Base-by-base conservation (phyloP, 768 basidiomycete genomes). In the Tephrocybe sp. region DNA sequence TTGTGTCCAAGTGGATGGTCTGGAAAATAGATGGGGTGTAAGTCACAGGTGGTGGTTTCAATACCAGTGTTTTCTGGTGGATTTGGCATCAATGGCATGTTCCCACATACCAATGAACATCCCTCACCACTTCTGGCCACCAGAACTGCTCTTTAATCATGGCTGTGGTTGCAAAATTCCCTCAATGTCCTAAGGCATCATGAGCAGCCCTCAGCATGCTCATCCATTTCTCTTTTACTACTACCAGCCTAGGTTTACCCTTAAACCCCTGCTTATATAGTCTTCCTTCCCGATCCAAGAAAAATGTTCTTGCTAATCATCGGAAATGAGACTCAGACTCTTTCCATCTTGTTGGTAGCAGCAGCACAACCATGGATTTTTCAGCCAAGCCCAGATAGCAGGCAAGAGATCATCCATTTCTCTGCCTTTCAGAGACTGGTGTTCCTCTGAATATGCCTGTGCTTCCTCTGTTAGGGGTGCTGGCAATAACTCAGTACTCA, bases 31-130 rank as follows among this genome's bases (percentile, higher is more conserved):
- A 57, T 19, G 54, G 54, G 0, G 66, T 62, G 2, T 48, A 37
- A 0, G 67, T 44, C 7, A 66, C 53, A n/a, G n/a, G n/a, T n/a
- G n/a, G n/a, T n/a, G n/a, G n/a, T n/a, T n/a, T n/a, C n/a, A n/a
- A n/a, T n/a, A n/a, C n/a, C n/a, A n/a, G n/a, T n/a, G n/a, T n/a
- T n/a, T n/a, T n/a, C n/a, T n/a, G n/a, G n/a, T n/a, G 3, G 57
- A 60, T 44, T 46, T 72, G 70, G 53, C 70, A 71, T 9, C 60
- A 32, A 41, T 66, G 66, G 36, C 70, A 72, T 6, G 64, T 64
- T 18, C 59, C 56, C 7, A 69, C 32, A 40, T 58, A 69, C 67
- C 67, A 68, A 18, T 47, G 38, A 4, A 70, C 54, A 41, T 72
- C 66, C 2, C 30, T 37, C n/a, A 62, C 55, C 1, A 65, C 12